These are phyloP conservation scores for Phytopythium oedochilum DNA, from an alignment of 352 stramenopile genomes.

Conservation along the genomic window DNA sequence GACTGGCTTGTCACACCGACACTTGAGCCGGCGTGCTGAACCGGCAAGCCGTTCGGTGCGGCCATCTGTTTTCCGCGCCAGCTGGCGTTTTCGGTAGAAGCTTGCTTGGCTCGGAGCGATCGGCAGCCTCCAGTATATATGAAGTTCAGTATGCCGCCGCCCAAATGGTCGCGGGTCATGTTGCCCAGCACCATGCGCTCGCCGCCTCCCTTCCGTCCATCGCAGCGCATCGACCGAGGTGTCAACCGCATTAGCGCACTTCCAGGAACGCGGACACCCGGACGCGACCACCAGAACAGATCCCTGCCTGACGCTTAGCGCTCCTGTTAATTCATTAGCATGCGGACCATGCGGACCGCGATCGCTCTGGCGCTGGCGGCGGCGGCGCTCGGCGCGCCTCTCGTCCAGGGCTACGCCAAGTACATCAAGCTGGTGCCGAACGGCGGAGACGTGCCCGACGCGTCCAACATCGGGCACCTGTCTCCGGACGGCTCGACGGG, in stretches of 20 bases:
- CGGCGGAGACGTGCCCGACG: conserved; percentile 36
- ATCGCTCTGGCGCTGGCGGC: conserved; percentile 1
- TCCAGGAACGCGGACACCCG: background rate
- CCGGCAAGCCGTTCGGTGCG: background rate
- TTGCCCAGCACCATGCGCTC: conserved; percentile 1
- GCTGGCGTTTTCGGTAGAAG: conserved; percentile 2
- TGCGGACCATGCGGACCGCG: background rate
- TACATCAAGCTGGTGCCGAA: conserved; percentile 55
- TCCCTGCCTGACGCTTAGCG: too few relatives aligned
- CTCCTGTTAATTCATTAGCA: background rate
- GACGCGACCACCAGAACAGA: background rate
- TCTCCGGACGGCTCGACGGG: conserved; percentile 32
- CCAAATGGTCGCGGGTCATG: conserved; percentile 1
- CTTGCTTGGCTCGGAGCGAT: background rate
- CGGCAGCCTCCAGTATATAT: background rate
- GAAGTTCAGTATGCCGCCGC: background rate
- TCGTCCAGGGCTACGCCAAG: conserved; percentile 26
- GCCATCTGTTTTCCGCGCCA: background rate
- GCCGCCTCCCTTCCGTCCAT: too few relatives aligned
- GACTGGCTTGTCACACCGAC: background rate
- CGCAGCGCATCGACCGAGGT: too few relatives aligned
- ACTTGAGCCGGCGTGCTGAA: background rate
- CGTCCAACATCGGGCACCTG: conserved; percentile 50
- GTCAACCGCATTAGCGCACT: background rate
- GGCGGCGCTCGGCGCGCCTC: conserved; percentile 3